Evolutionary conservation across 23 red algal species (phyloP), one percentile per base, ranked within the genome.

Genomic region (Cyanidiococcus yangmingshanensis): DNA sequence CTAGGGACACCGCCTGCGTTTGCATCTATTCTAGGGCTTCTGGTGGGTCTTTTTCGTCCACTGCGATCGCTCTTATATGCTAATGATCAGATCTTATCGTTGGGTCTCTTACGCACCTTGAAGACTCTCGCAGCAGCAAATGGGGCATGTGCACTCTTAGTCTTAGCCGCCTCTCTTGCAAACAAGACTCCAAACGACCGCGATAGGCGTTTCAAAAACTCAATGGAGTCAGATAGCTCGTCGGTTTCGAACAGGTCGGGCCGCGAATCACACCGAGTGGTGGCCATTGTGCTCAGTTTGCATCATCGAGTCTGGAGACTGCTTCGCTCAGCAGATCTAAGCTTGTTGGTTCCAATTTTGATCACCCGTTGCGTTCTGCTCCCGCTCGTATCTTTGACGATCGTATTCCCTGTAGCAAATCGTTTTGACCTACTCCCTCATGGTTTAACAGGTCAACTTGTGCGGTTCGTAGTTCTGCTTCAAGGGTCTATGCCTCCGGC

Each of bases 1-100:
- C 63, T 71, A 2, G 32, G n/a, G 63, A 71, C 63, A 35, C 63
- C 63, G 63, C 63, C 63, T 7, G 63, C 63, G 63, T 32, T 71
- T 25, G 63, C 63, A 71, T 71, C 63, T 12, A 25, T 71, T 25
- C 3, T 71, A 2, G 63, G 63, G 3, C n/a, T 71, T 12, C n/a
- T 35, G 12, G 3, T 7, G 3, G 63, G 63, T 17, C 32, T 35
- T 7, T 12, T 71, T 25, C 12, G 12, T 25, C 63, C 63, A 29
- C 63, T 71, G 63, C n/a, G n/a, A 32, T 3, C 3, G 3, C 32
- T 71, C n/a, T 29, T 71, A 2, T 71, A 27, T 29, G 3, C 3
- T 2, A 35, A 71, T 7, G 12, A 25, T 25, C 32, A 32, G 16
- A 7, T 71, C 16, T 29, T 71, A 12, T 71, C 63, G 63, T 2